phyloP scores from a whole-genome alignment of 2,329 filamentous ascomycete species.

The Juglanconis sp. region DNA sequence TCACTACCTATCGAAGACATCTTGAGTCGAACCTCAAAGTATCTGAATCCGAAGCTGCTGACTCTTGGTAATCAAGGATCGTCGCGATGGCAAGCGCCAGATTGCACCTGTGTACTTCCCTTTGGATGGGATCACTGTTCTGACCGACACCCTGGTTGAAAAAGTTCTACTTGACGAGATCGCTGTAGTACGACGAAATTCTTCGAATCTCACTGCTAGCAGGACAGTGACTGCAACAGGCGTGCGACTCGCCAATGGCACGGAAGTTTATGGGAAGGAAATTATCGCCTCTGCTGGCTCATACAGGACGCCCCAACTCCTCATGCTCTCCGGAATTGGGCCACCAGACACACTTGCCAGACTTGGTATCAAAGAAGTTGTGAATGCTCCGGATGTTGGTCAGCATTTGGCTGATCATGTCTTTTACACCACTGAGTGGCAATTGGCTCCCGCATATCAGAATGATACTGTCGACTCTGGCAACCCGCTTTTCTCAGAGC shows the following conservation, averaged over 20 bases:
- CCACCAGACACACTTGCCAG: slow-evolving; percentile 21
- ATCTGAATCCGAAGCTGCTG: no score
- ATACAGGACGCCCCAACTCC: slow-evolving; percentile 21
- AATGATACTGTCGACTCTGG: not conserved
- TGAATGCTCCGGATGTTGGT: no score
- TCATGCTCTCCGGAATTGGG: slow-evolving; percentile 32
- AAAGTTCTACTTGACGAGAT: no score
- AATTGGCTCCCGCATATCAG: not conserved
- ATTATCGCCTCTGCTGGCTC: slow-evolving; percentile 30
- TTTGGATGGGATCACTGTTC: not conserved
- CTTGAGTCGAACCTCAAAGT: no score
- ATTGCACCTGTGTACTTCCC: slow-evolving; percentile 19
- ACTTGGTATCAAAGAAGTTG: slow-evolving; percentile 1
- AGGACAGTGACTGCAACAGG: no score
- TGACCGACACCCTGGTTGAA: no score
- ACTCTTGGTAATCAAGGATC: slow-evolving; percentile 20
- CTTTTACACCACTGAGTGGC: not conserved
- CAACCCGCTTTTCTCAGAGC: not conserved
- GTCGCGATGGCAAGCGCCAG: slow-evolving; percentile 17
- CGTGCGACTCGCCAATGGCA: not conserved
- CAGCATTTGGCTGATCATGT: no score
- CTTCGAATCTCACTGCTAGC: no score
- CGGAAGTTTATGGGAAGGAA: slow-evolving; percentile 18
- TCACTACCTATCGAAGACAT: no score
- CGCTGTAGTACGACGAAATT: no score